These are phyloP conservation scores for Ogataea naganishii DNA, from an alignment of 805 yeast genomes.

Conservation along the genomic window DNA sequence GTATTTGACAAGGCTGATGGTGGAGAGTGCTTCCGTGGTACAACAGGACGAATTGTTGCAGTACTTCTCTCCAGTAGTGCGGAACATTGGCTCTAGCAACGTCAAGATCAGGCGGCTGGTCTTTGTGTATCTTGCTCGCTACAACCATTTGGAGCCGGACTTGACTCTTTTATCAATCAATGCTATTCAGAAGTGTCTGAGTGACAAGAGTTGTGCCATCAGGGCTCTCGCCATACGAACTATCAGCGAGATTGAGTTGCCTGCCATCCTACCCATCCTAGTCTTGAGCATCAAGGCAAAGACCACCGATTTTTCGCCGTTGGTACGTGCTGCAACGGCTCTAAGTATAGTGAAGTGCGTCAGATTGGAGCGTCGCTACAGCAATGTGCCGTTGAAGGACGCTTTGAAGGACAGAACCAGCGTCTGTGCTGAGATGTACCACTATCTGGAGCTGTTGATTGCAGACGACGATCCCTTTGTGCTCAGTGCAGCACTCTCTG, in stretches of 20 bases:
- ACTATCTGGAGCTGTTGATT: conserved; percentile 42
- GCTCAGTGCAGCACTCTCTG: conserved; percentile 56
- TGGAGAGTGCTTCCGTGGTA: conserved; percentile 24
- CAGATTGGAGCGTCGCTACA: conserved; percentile 22
- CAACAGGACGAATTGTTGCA: conserved; percentile 31
- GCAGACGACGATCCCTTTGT: conserved; percentile 63
- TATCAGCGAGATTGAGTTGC: conserved; percentile 73
- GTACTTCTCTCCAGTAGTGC: conserved; percentile 80
- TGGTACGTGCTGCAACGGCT: conserved; percentile 75
- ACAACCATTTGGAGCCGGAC: conserved; percentile 80
- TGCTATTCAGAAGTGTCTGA: conserved; percentile 77
- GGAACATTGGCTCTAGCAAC: conserved; percentile 66
- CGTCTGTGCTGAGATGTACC: conserved; percentile 41
- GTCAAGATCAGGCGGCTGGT: conserved; percentile 67
- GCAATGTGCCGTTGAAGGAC: conserved; percentile 5
- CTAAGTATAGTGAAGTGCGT: conserved; percentile 59
- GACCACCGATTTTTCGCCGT: conserved; percentile 60
- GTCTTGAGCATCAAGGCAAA: conserved; percentile 64
- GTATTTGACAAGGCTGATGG: conserved; percentile 37
- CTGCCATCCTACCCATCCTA: conserved; percentile 74
- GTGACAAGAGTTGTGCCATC: conserved; percentile 58
- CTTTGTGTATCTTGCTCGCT: conserved; percentile 61
- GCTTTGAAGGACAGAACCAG: conserved; percentile 21
- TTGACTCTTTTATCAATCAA: conserved; percentile 85
- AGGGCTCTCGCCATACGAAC: conserved; percentile 72